phyloP scores from a whole-genome alignment of 148 eudicot genomes.

The Silene conica region DNA sequence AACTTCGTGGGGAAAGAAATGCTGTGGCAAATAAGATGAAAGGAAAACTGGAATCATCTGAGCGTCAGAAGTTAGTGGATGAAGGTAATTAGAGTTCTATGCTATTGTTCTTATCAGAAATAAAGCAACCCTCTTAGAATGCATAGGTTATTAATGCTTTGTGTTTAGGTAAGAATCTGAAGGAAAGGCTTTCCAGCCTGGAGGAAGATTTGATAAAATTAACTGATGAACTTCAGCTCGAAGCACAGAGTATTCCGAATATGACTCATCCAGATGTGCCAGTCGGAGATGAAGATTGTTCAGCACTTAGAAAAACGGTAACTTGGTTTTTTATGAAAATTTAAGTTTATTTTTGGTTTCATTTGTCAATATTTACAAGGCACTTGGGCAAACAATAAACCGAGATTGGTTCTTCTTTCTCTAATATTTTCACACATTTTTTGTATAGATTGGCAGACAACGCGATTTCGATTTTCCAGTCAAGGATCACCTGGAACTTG shows the following conservation, averaged over 20 bases:
- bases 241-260: constrained; percentile 90
- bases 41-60: constrained; percentile 68
- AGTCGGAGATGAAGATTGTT: constrained; percentile 74
- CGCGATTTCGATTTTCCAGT: constrained; percentile 56
- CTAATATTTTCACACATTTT: background rate
- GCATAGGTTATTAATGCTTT: constrained; percentile 12
- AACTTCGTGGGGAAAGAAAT: constrained; percentile 85
- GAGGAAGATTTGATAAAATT: constrained; percentile 77
- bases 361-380: background rate
- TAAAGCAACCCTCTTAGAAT: background rate
- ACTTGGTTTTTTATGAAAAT: background rate
- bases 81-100: constrained; percentile 49
- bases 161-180: constrained; percentile 64
- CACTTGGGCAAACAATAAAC: background rate
- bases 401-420: background rate
- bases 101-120: constrained; percentile 1
- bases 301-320: constrained; percentile 67
- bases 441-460: constrained; percentile 57
- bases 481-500: constrained; percentile 83
- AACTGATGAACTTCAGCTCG: constrained; percentile 85
- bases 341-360: constrained; percentile 1
- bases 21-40: constrained; percentile 93
- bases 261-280: constrained; percentile 97
- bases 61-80: constrained; percentile 83
- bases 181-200: constrained; percentile 63